A percentile compares a stretch with the other conserved stretches of the same genome.
These are phyloP conservation scores for Tetradesmus lagerheimii DNA, from an alignment of 139 green algal species.

Conservation along the genomic window DNA sequence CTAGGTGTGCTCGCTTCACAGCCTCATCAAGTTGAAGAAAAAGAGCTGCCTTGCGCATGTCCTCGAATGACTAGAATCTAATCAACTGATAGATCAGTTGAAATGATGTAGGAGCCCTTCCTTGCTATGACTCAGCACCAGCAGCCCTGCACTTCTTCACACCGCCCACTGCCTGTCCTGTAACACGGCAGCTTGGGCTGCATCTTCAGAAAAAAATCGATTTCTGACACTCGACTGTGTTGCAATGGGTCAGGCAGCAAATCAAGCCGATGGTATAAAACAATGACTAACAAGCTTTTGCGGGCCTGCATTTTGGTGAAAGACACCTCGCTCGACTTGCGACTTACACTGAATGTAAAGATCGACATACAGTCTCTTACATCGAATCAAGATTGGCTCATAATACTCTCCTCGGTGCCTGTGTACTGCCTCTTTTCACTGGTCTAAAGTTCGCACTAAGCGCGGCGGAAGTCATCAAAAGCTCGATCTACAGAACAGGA, in stretches of 20 bases:
- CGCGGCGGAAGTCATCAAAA: background rate
- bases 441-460: background rate
- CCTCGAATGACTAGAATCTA: too few species aligned
- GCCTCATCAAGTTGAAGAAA: background rate
- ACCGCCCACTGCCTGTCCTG: background rate
- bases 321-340: background rate
- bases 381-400: background rate
- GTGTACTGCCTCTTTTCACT: background rate
- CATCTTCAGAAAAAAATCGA: background rate
- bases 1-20: background rate
- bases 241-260: background rate
- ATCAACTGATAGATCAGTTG: too few species aligned
- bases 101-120: too few species aligned
- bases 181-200: background rate
- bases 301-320: background rate
- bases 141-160: background rate
- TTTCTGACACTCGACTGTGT: background rate
- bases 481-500: background rate
- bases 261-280: background rate
- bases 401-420: background rate
- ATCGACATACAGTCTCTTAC: background rate
- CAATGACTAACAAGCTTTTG: background rate
- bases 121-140: background rate
- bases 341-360: background rate
- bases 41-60: background rate